Conservation (phyloP, 352 stramenopile genomes). For the Globisporangium acanthophoron region DNA sequence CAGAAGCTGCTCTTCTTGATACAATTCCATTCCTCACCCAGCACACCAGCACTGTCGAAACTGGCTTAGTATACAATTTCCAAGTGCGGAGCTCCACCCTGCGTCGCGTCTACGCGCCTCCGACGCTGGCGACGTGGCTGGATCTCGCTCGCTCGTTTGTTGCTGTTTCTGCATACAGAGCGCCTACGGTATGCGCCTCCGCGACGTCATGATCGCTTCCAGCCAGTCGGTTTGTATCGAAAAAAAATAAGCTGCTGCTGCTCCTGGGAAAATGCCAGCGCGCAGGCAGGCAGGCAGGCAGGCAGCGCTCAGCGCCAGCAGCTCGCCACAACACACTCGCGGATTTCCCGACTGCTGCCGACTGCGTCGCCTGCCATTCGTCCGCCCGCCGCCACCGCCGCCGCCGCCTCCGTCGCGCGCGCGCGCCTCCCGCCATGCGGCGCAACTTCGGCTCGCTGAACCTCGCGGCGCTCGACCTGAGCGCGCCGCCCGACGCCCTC, state of each 20-base stretch:
- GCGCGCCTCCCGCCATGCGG: slow-evolving; percentile 24
- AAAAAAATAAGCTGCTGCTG: too few relatives aligned
- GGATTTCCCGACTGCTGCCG: not conserved
- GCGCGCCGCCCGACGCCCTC: slow-evolving; percentile 11
- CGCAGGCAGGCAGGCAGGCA: too few relatives aligned
- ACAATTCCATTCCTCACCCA: not conserved
- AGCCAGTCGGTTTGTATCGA: not conserved
- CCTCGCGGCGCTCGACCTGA: slow-evolving; percentile 38
- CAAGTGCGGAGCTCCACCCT: not conserved
- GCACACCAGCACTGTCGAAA: not conserved
- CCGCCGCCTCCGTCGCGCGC: not conserved
- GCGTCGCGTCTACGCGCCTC: not conserved
- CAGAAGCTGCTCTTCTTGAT: too few relatives aligned
- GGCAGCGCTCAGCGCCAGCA: not conserved
- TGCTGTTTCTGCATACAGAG: too few relatives aligned
- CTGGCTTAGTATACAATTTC: not conserved
- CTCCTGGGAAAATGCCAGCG: too few relatives aligned
- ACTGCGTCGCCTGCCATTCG: not conserved
- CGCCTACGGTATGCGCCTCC: too few relatives aligned
- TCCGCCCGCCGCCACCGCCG: not conserved
- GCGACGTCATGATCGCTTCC: not conserved
- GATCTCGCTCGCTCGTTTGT: not conserved
- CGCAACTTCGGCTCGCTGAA: slow-evolving; percentile 54
- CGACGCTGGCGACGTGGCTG: not conserved
- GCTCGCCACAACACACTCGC: not conserved